phyloP scores from a whole-genome alignment of 352 stramenopile species.

The Plasmopara muralis region DNA sequence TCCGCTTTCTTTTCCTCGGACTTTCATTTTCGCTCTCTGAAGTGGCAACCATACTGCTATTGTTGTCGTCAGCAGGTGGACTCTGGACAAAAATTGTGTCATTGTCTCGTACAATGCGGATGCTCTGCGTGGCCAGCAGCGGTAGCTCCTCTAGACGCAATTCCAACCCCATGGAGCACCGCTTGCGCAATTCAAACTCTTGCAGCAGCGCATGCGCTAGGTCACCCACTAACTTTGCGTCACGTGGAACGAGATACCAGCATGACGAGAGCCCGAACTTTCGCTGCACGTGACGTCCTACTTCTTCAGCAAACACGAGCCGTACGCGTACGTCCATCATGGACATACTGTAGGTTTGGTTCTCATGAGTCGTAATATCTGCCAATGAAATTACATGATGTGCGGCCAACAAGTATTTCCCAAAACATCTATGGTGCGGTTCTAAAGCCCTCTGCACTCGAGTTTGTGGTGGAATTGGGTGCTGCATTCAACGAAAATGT shows the following conservation, averaged over 20 bases:
- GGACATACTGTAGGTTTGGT: too few species aligned
- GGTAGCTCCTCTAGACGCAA: conserved; percentile 51
- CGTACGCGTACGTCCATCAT: conserved; percentile 17
- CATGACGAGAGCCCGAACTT: conserved; percentile 47
- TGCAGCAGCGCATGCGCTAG: conserved; percentile 42
- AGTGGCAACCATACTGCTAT: background rate
- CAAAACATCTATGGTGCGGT: conserved; percentile 55
- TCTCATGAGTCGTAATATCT: conserved; percentile 37
- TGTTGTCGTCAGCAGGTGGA: conserved; percentile 1
- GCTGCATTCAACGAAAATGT: conserved; percentile 63
- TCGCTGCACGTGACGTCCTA: conserved; percentile 39
- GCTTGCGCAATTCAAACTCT: conserved; percentile 45
- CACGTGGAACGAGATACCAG: conserved; percentile 57
- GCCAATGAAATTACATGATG: conserved; percentile 5
- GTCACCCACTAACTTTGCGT: conserved; percentile 49
- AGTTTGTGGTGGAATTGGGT: conserved; percentile 83
- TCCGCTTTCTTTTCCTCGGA: conserved; percentile 12
- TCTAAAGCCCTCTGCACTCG: conserved; percentile 75
- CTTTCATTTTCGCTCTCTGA: conserved; percentile 10
- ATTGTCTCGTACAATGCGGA: conserved; percentile 52
- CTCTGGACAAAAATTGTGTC: conserved; percentile 56
- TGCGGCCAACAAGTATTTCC: too few species aligned
- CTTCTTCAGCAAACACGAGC: conserved; percentile 51
- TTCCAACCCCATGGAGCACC: conserved; percentile 45
- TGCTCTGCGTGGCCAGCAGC: conserved; percentile 51